phyloP scores from a whole-genome alignment of 169 alveolate species.

The Eimeria praecox region DNA sequence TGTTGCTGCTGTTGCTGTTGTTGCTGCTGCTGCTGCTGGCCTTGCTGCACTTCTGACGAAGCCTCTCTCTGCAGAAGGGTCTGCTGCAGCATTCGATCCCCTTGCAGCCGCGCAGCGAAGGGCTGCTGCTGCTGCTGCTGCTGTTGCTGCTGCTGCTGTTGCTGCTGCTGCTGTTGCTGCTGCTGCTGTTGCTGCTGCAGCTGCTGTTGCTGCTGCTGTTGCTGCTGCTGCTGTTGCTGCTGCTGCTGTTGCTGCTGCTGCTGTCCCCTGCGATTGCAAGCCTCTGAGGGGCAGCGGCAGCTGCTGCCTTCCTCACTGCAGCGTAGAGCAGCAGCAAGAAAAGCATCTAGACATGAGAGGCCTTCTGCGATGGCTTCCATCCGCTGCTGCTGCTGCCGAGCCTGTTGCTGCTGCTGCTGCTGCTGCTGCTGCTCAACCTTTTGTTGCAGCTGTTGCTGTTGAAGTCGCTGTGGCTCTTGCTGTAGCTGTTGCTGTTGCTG shows the following conservation, averaged over 20 bases:
- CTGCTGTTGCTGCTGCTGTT: constrained; percentile 7
- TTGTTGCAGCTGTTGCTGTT: constrained; percentile 34
- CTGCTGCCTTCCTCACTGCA: constrained; percentile 31
- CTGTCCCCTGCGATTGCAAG: constrained; percentile 47
- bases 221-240: not conserved
- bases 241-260: not conserved
- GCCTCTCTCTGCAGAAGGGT: not conserved
- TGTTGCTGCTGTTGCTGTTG: not conserved
- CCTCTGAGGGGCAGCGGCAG: constrained; percentile 63
- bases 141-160: too few species aligned
- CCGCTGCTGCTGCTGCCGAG: constrained; percentile 21
- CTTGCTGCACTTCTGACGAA: not conserved
- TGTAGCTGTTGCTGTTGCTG: constrained; percentile 26
- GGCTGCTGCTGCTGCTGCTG: too few species aligned
- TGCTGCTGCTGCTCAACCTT: constrained; percentile 3
- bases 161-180: not conserved
- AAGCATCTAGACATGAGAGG: constrained; percentile 19
- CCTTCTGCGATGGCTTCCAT: constrained; percentile 19
- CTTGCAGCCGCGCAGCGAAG: not conserved
- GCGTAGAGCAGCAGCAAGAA: constrained; percentile 39
- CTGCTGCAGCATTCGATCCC: not conserved
- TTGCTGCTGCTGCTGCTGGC: not conserved
- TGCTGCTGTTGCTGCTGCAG: constrained; percentile 2
- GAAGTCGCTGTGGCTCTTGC: not conserved
- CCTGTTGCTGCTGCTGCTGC: not conserved